These are phyloP conservation scores for Tardiomyces blankii DNA, from an alignment of 1,139 yeast species.

Conservation along the genomic window DNA sequence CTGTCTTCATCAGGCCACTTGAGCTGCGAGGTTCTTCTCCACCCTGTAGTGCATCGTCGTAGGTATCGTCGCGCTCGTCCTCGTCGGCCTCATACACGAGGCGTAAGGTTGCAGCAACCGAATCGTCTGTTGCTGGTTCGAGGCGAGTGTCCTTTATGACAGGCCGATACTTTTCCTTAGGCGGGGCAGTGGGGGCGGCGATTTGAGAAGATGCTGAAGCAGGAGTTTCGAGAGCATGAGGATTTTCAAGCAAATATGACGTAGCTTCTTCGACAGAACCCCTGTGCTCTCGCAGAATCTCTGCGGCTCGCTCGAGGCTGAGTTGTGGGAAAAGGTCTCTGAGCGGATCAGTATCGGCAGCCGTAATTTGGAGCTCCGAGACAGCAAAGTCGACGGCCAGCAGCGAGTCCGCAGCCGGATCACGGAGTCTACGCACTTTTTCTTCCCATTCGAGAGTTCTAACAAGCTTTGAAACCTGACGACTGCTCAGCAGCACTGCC, in stretches of 20 bases:
- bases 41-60: constrained; percentile 42
- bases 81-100: constrained; percentile 64
- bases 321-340: constrained; percentile 22
- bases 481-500: neutral
- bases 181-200: constrained; percentile 13
- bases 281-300: constrained; percentile 33
- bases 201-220: constrained; percentile 3
- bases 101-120: constrained; percentile 52
- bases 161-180: constrained; percentile 14
- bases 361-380: neutral
- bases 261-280: constrained; percentile 50
- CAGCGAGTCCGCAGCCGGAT: neutral
- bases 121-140: constrained; percentile 28
- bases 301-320: constrained; percentile 9
- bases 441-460: neutral
- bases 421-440: neutral
- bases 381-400: neutral
- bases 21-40: constrained; percentile 2
- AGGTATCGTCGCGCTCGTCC: constrained; percentile 75
- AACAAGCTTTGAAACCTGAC: neutral
- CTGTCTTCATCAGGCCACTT: constrained; percentile 22
- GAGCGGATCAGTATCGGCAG: constrained; percentile 5
- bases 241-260: constrained; percentile 50
- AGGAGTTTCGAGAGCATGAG: constrained; percentile 27
- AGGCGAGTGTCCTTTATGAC: constrained; percentile 5